phyloP scores from a whole-genome alignment of 495 filamentous ascomycete genomes.

The Xylaria palmicola region DNA sequence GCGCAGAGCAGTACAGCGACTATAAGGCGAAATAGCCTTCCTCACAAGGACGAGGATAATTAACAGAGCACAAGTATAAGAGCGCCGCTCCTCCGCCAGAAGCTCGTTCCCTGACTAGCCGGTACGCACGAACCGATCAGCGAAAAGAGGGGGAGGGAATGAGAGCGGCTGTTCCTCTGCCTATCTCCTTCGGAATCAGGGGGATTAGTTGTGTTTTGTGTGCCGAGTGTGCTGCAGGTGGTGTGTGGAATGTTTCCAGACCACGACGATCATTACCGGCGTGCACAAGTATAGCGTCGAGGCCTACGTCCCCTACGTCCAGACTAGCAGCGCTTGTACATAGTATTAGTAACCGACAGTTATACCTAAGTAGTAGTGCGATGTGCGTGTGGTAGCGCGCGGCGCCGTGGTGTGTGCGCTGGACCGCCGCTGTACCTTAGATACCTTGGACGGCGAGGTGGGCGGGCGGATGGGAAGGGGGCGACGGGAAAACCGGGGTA shows the following conservation, averaged over 20 bases:
- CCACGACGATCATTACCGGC: conserved; percentile 18
- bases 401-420: neutral
- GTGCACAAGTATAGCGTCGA: conserved; percentile 4
- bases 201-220: conserved; percentile 17
- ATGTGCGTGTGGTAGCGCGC: neutral
- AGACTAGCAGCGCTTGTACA: too few relatives aligned
- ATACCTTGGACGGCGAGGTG: neutral
- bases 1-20: neutral
- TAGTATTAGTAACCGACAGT: neutral
- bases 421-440: neutral
- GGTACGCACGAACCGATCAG: neutral
- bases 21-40: conserved; percentile 6
- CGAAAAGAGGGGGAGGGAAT: conserved; percentile 8
- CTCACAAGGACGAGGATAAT: neutral
- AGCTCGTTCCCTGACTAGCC: neutral
- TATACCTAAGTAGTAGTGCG: neutral
- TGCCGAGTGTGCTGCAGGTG: conserved; percentile 13
- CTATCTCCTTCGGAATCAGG: conserved; percentile 1
- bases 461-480: neutral
- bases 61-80: neutral
- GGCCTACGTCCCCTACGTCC: too few relatives aligned
- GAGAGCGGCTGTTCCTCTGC: conserved; percentile 4
- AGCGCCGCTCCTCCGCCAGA: neutral
- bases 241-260: conserved; percentile 20
- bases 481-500: conserved; percentile 11